Base-by-base conservation (phyloP, 2,329 filamentous ascomycete species). In the Colletotrichum sp. region DNA sequence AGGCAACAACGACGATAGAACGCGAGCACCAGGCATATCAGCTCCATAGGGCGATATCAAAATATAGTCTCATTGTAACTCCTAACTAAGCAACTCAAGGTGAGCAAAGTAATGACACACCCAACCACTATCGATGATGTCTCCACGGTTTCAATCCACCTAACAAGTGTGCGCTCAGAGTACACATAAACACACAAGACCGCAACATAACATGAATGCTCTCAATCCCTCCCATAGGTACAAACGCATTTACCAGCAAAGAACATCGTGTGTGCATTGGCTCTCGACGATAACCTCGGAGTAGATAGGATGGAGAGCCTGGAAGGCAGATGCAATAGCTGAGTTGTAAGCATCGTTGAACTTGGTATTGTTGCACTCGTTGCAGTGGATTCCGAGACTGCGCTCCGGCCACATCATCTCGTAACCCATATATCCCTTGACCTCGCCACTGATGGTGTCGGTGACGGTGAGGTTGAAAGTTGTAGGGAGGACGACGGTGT, bases 391-490 rank as follows among this genome's bases (percentile, higher is more conserved):
- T 8, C 73, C 72, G 21, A 77, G 30, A 5, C 6, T 34, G 7
- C 24, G 36, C 21, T 68, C 65, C 5, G 67, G 66, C 64, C 62
- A 77, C 60, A 39, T 28, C 5, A 76, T 69, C 24, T 74, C 67
- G 67, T 76, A 78, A 16, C 76, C 71, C 28, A 78, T 71, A 26
- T 70, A 77, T 4, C 71, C 76, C 30, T 72, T 76, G 32, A 78
- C 28, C 13, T 66, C 39, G 3, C 75, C 64, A 3, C 70, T 75
- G 10, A n/a, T 57, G 18, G 69, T 39, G 26, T 78, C 76, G 18
- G 65, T 63, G 10, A 72, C 75, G 9, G 76, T 75, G 3, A 78
- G 49, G 4, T 70, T 77, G 39, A 77, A 74, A 3, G 71, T 68
- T 30, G 69, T 12, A 5, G 76, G 76, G 3, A 78, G 63, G 5